These are phyloP conservation scores for Ogataea parapolymorpha DNA, from an alignment of 805 yeast genomes.

Conservation along the genomic window DNA sequence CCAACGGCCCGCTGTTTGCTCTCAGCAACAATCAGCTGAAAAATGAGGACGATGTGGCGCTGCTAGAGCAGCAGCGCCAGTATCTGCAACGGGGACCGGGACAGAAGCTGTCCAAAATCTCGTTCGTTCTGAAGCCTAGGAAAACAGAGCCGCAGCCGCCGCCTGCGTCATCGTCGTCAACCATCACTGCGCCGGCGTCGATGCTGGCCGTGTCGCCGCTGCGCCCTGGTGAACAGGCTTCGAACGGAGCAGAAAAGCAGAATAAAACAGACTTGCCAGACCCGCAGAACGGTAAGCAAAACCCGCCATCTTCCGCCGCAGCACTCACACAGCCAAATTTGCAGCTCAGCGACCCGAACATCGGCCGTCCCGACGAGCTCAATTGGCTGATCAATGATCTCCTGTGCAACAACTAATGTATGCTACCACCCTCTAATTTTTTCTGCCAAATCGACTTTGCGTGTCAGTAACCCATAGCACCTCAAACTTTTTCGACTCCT, in stretches of 20 bases:
- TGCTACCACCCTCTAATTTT: not conserved
- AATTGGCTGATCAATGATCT: slow-evolving; percentile 71
- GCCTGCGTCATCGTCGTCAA: slow-evolving; percentile 19
- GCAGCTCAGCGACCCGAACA: slow-evolving; percentile 25
- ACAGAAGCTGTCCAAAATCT: slow-evolving; percentile 26
- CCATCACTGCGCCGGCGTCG: slow-evolving; percentile 18
- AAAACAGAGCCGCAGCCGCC: slow-evolving; percentile 1
- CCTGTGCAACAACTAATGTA: slow-evolving; percentile 27
- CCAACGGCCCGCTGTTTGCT: slow-evolving; percentile 56
- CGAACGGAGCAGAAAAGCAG: slow-evolving; percentile 6
- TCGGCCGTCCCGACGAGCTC: slow-evolving; percentile 57
- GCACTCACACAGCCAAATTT: slow-evolving; percentile 21
- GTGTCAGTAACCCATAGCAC: slow-evolving; percentile 6
- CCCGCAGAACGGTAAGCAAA: slow-evolving; percentile 2
- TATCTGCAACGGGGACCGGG: slow-evolving; percentile 8
- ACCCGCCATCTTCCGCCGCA: slow-evolving; percentile 2
- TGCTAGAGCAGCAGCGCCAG: slow-evolving; percentile 18
- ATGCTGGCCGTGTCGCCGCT: slow-evolving; percentile 12
- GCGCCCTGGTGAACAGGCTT: not conserved
- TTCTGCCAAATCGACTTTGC: slow-evolving; percentile 12
- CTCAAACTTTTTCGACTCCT: slow-evolving; percentile 6
- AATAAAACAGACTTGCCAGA: not conserved
- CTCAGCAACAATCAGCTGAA: slow-evolving; percentile 47
- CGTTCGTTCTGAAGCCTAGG: slow-evolving; percentile 27
- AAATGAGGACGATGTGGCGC: slow-evolving; percentile 50